A percentile compares a stretch with the other conserved stretches of the same genome.
These are phyloP conservation scores for Stylosanthes scabra DNA, from an alignment of 331 rosid species.

Conservation along the genomic window DNA sequence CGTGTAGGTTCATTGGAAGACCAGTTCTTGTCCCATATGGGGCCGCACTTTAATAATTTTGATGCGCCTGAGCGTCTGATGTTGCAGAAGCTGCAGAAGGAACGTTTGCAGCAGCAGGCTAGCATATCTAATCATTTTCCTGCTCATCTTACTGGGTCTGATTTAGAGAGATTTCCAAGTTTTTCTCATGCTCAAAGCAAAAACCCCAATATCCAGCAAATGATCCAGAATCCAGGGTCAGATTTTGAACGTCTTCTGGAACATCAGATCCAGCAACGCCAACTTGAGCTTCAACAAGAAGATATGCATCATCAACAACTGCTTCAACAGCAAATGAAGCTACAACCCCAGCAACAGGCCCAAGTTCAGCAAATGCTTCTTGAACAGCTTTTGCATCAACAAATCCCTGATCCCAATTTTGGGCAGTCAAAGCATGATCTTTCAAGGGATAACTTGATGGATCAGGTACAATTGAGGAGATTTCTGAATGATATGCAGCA, in stretches of 20 bases:
- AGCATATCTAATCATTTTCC: constrained; percentile 49
- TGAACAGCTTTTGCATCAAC: constrained; percentile 68
- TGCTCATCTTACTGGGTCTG: constrained; percentile 48
- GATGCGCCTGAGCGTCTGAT: constrained; percentile 53
- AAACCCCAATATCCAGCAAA: constrained; percentile 52
- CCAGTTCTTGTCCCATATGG: constrained; percentile 51
- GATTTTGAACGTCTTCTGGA: constrained; percentile 64
- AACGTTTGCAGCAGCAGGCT: constrained; percentile 59
- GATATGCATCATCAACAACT: constrained; percentile 65
- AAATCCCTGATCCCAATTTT: constrained; percentile 56
- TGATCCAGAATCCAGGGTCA: constrained; percentile 54
- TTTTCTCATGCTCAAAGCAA: constrained; percentile 50
- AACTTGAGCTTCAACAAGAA: constrained; percentile 66
- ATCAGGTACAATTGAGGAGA: constrained; percentile 61
- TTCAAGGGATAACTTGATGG: constrained; percentile 55
- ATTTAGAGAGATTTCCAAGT: constrained; percentile 55
- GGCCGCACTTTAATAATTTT: constrained; percentile 45
- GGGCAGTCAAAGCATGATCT: constrained; percentile 61
- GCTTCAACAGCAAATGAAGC: constrained; percentile 62
- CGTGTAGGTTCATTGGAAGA: constrained; percentile 56
- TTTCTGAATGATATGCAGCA: constrained; percentile 59
- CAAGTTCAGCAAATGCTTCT: constrained; percentile 63
- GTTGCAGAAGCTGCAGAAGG: constrained; percentile 56
- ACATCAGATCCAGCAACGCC: constrained; percentile 52
- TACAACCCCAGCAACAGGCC: constrained; percentile 67